Evolutionary conservation across 495 filamentous ascomycete species (phyloP), one percentile per base, ranked within the genome.

Genomic region (Penicillium mononematosum): DNA sequence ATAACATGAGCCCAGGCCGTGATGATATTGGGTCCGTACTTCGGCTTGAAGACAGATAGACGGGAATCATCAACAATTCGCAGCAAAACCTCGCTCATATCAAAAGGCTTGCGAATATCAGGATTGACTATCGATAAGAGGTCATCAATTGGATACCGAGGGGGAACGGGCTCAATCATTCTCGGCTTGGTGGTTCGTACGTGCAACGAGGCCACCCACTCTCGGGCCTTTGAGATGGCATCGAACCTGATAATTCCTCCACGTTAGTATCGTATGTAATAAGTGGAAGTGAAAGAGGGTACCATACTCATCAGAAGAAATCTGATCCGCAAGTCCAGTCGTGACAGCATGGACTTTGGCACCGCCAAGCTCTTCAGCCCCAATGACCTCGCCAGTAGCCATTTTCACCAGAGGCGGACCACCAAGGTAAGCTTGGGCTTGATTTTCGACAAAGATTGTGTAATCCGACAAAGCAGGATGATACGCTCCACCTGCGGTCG

Each of bases 391-490:
- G 1, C 70, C 70, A 1, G 68, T 72, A 0, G 70, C 70, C 70
- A 72, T 72, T 42, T 70, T 72, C 14, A 72, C 70, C 17, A 72
- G 53, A 0, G 70, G 70, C 0, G 70, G 70, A 2, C 70, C 70
- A 16, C 67, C 70, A 4, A 72, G 63, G 31, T 67, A 72, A 2
- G 66, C 70, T 47, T 72, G 70, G 0, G 63, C 70, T 45, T 72
- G 70, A 29, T 66, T 66, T 25, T 72, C 60, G 6, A 72, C 70
- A 25, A 72, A 72, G 19, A 72, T 70, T 1, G 70, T 70, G 41
- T 72, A 70, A 42, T 70, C 70, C 8, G 70, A 72, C 6, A 72
- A 47, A 2, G 70, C 70, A 5, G 70, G 70, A 36, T 72, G 70
- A 51, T 72, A 72, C n/a, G 70, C 70, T 11, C 70, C 70, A 4